phyloP scores from a whole-genome alignment of 345 rosid species.

The Jatropha curcas region DNA sequence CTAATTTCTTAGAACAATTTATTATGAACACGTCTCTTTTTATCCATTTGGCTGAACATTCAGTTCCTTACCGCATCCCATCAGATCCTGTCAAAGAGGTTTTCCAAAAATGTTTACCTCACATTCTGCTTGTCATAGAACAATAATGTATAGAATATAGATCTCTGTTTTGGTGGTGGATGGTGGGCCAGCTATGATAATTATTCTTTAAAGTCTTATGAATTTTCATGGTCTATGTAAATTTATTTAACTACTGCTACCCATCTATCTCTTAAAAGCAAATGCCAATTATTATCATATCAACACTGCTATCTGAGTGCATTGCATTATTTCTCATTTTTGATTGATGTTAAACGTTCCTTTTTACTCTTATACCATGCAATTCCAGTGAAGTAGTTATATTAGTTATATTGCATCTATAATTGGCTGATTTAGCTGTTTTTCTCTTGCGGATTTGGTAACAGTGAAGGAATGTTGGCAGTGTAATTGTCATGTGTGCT shows the following conservation, averaged over 20 bases:
- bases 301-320: too few relatives aligned
- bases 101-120: neutral
- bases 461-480: slow-evolving; percentile 30
- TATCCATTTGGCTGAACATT: neutral
- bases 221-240: neutral
- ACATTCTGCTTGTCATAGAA: neutral
- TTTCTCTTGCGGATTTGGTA: slow-evolving; percentile 28
- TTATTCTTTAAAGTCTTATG: neutral
- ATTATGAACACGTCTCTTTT: neutral
- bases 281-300: neutral
- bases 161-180: slow-evolving; percentile 5
- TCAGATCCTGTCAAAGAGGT: neutral
- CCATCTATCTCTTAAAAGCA: neutral
- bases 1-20: neutral
- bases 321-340: neutral
- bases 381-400: neutral
- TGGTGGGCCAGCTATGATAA: neutral
- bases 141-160: neutral
- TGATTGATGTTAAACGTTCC: neutral
- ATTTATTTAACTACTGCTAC: neutral
- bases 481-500: slow-evolving; percentile 33
- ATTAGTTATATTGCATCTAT: slow-evolving; percentile 8
- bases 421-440: slow-evolving; percentile 4
- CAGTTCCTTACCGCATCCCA: too few relatives aligned
- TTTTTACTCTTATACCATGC: neutral